Evolutionary conservation across 83 land plant species (phyloP).

Genomic region (Picea abies): DNA sequence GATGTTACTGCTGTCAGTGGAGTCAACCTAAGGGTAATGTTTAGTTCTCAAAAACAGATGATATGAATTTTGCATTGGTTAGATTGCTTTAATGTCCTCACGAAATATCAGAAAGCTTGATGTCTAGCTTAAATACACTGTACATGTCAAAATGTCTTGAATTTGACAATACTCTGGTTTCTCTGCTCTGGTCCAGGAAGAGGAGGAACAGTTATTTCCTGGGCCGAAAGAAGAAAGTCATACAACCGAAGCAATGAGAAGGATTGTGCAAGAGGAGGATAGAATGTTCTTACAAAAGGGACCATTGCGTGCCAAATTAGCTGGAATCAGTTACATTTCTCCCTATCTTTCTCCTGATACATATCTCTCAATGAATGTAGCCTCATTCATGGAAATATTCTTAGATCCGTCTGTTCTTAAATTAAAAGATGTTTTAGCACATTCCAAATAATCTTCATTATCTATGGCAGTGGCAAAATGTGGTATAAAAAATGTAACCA

Average conservation of each 20-base stretch:
- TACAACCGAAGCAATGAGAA: constrained; percentile 80
- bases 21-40: constrained; percentile 86
- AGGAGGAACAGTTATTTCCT: constrained; percentile 90
- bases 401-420: neutral
- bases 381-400: neutral
- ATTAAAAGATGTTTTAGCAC: neutral
- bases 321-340: constrained; percentile 65
- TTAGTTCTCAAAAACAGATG: neutral
- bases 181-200: constrained; percentile 58
- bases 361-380: neutral
- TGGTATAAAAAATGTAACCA: constrained; percentile 63
- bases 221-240: constrained; percentile 90
- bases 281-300: constrained; percentile 76
- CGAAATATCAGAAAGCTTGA: neutral
- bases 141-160: neutral
- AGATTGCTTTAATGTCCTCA: no score
- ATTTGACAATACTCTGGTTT: neutral
- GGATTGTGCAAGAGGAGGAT: constrained; percentile 89
- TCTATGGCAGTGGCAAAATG: constrained; percentile 71
- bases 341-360: neutral
- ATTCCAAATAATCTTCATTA: constrained; percentile 1
- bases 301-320: constrained; percentile 75
- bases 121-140: neutral
- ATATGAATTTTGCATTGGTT: no score
- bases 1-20: constrained; percentile 99